phyloP scores from a whole-genome alignment of 2,329 filamentous ascomycete species.

The Bipolaris zeicola region DNA sequence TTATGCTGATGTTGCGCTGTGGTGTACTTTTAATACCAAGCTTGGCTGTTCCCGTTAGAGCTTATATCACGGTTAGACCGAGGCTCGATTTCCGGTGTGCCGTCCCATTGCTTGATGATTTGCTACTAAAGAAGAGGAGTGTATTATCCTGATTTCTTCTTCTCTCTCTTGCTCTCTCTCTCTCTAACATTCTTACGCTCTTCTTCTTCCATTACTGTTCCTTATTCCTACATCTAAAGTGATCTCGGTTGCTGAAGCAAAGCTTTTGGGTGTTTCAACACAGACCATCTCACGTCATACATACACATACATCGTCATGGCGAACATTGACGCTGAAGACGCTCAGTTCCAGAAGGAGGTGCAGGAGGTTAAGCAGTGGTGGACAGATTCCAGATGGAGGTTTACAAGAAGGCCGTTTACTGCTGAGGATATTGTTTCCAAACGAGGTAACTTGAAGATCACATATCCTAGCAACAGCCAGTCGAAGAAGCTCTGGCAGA shows the following conservation, averaged over 20 bases:
- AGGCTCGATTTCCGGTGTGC: slow-evolving; percentile 33
- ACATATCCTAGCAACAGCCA: slow-evolving; percentile 88
- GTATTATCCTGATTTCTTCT: slow-evolving; percentile 1
- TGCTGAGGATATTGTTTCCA: slow-evolving; percentile 94
- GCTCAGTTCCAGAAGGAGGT: slow-evolving; percentile 81
- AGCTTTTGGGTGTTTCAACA: not conserved
- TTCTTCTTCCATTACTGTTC: too few relatives aligned
- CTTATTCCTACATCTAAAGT: too few relatives aligned
- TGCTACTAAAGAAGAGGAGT: slow-evolving; percentile 4
- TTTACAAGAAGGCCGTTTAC: slow-evolving; percentile 92
- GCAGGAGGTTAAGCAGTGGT: slow-evolving; percentile 89
- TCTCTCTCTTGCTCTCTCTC: not conserved
- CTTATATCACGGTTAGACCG: slow-evolving; percentile 19
- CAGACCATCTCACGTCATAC: not conserved
- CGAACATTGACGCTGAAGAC: slow-evolving; percentile 67
- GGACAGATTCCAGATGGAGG: slow-evolving; percentile 88
- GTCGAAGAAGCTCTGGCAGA: slow-evolving; percentile 93
- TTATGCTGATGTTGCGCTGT: slow-evolving; percentile 18
- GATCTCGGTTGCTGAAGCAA: not conserved
- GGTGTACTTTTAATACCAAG: slow-evolving; percentile 38
- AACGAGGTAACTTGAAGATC: slow-evolving; percentile 88
- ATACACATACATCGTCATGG: slow-evolving; percentile 26
- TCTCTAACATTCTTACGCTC: too few relatives aligned
- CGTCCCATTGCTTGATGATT: slow-evolving; percentile 21
- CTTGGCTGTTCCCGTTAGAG: slow-evolving; percentile 34